Conservation (phyloP, 176 grass and related monocot species). For the Aegilops speltoides region DNA sequence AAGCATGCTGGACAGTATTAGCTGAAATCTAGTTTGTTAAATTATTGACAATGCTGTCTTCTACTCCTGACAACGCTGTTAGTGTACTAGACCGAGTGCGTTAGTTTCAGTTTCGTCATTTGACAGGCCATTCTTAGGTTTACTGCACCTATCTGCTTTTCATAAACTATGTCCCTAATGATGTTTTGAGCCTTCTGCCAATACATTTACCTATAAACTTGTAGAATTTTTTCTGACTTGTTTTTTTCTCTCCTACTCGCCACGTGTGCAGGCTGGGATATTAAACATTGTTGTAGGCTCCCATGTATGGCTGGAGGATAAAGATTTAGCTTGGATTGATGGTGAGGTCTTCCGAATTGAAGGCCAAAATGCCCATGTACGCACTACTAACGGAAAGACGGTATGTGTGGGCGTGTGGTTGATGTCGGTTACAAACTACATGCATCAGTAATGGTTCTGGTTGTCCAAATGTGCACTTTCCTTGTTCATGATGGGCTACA, state of each 20-base stretch:
- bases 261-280: constrained; percentile 35
- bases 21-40: constrained; percentile 1
- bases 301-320: constrained; percentile 89
- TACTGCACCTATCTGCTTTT: not conserved
- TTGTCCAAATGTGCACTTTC: not conserved
- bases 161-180: not conserved
- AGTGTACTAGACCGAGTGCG: not conserved
- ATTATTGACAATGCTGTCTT: too few relatives aligned
- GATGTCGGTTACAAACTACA: not conserved
- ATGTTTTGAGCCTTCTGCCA: constrained; percentile 8
- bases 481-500: not conserved
- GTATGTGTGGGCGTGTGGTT: constrained; percentile 42
- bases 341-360: constrained; percentile 83
- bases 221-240: constrained; percentile 9
- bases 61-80: not conserved
- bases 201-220: not conserved
- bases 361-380: constrained; percentile 61
- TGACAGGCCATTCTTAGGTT: constrained; percentile 2
- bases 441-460: constrained; percentile 1
- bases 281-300: constrained; percentile 80
- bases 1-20: constrained; percentile 6
- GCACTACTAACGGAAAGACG: constrained; percentile 74
- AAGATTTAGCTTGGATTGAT: constrained; percentile 81
- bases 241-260: not conserved
- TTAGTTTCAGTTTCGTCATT: constrained; percentile 4